A percentile compares a stretch with the other conserved stretches of the same genome.
phyloP scores from a whole-genome alignment of 1,139 yeast species.

The Debaryomyces robertsiae region DNA sequence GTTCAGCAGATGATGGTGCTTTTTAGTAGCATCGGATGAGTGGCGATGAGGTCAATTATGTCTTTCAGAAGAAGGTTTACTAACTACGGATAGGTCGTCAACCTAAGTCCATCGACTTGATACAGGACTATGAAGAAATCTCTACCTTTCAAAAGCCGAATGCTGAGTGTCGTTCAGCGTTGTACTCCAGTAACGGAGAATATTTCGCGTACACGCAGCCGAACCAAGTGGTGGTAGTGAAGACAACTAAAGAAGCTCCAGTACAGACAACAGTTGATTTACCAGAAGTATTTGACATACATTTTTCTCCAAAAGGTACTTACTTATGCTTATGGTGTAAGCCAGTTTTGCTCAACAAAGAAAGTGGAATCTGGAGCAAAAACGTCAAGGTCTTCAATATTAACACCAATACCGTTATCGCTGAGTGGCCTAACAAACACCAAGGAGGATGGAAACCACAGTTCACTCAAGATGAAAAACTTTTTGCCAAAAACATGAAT shows the following conservation, averaged over 20 bases:
- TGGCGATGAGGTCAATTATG: no score
- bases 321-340: constrained; percentile 90
- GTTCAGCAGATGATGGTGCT: neutral
- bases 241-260: constrained; percentile 46
- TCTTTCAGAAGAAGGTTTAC: constrained; percentile 10
- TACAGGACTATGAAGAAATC: constrained; percentile 50
- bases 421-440: constrained; percentile 74
- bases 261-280: constrained; percentile 48
- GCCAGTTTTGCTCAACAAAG: constrained; percentile 61
- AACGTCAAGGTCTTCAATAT: constrained; percentile 78
- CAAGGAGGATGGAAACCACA: constrained; percentile 94
- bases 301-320: constrained; percentile 87
- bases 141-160: constrained; percentile 38
- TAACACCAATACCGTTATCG: constrained; percentile 49
- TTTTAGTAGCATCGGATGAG: neutral
- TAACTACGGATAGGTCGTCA: constrained; percentile 50
- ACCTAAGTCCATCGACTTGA: constrained; percentile 62
- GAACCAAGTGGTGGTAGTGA: constrained; percentile 55
- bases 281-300: constrained; percentile 73
- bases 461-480: constrained; percentile 76
- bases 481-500: constrained; percentile 63
- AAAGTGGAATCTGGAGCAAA: constrained; percentile 69
- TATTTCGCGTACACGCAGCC: constrained; percentile 62
- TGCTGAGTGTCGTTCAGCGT: constrained; percentile 47
- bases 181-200: constrained; percentile 56